Percentiles rank a stretch among this genome's conserved stretches.
These are phyloP conservation scores for Trametes sanguinea DNA, from an alignment of 768 basidiomycete species.

Conservation along the genomic window DNA sequence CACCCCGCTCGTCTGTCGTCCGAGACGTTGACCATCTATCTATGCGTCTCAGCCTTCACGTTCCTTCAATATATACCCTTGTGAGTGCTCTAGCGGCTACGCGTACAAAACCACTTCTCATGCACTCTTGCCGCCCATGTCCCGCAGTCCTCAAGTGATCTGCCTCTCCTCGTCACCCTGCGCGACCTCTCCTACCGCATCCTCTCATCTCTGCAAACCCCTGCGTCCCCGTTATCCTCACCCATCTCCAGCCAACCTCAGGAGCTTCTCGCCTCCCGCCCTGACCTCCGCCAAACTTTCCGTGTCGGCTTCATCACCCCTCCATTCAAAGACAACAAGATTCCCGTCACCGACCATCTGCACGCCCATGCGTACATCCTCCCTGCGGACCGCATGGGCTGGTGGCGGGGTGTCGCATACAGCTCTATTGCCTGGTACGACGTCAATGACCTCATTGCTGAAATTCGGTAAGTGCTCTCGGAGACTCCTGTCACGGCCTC, in stretches of 20 bases:
- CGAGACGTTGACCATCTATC: constrained; percentile 15
- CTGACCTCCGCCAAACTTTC: constrained; percentile 36
- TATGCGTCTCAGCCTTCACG: constrained; percentile 61
- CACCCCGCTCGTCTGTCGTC: neutral
- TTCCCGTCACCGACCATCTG: constrained; percentile 78
- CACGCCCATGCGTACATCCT: constrained; percentile 75
- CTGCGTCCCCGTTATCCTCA: constrained; percentile 26
- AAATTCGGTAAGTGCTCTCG: constrained; percentile 61
- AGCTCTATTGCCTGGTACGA: constrained; percentile 72
- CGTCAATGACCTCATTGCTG: constrained; percentile 77
- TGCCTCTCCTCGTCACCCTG: constrained; percentile 68
- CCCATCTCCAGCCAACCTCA: constrained; percentile 28
- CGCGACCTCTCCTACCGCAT: constrained; percentile 59
- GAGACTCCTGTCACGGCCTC: neutral
- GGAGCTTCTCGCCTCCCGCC: constrained; percentile 10
- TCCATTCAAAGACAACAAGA: constrained; percentile 75
- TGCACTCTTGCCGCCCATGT: neutral
- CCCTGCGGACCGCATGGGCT: constrained; percentile 66
- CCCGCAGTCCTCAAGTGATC: constrained; percentile 67
- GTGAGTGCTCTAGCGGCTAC: neutral
- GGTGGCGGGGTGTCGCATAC: constrained; percentile 72
- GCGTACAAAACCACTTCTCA: neutral
- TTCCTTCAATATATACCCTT: constrained; percentile 74
- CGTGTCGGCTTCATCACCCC: constrained; percentile 79
- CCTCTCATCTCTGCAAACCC: constrained; percentile 48